Evolutionary conservation across 2,329 filamentous ascomycete species (phyloP).

Genomic region (Fusarium staphyleae): DNA sequence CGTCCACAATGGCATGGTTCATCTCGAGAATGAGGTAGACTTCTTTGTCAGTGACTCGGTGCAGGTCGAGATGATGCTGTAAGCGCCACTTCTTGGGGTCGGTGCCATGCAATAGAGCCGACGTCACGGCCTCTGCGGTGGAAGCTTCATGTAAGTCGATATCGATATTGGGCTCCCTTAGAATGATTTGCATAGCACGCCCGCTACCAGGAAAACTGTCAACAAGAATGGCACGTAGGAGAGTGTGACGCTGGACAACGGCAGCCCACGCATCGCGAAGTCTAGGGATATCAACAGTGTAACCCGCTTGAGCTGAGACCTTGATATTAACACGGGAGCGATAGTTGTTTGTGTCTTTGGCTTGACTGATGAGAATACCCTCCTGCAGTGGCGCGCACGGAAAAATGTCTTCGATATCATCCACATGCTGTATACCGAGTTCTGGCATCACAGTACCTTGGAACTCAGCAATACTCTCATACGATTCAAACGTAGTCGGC

Average conservation of each 20-base stretch:
- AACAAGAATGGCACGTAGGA: slow-evolving; percentile 19
- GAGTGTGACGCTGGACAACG: slow-evolving; percentile 5
- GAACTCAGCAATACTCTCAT: background rate
- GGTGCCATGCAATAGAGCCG: background rate
- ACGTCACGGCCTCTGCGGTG: background rate
- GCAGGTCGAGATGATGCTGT: slow-evolving; percentile 25
- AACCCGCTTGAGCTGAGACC: background rate
- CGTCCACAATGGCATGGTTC: slow-evolving; percentile 45
- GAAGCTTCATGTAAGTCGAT: background rate
- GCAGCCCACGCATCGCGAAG: slow-evolving; percentile 6
- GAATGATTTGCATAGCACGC: slow-evolving; percentile 16
- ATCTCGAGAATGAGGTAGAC: slow-evolving; percentile 41
- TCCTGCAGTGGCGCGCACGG: slow-evolving; percentile 28
- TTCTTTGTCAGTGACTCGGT: slow-evolving; percentile 3
- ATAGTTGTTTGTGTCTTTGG: slow-evolving; percentile 9
- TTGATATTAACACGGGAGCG: background rate
- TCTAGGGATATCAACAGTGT: slow-evolving; percentile 8
- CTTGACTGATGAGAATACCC: slow-evolving; percentile 18
- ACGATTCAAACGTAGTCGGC: background rate
- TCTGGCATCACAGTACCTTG: background rate
- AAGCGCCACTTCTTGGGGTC: background rate
- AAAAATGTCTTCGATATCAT: slow-evolving; percentile 16
- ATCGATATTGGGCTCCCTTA: background rate
- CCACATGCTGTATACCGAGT: background rate
- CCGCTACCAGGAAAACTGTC: slow-evolving; percentile 8